Evolutionary conservation across 2,329 filamentous ascomycete genomes (phyloP), one percentile per base, ranked within the genome.

Genomic region (Pezicula carpinea): DNA sequence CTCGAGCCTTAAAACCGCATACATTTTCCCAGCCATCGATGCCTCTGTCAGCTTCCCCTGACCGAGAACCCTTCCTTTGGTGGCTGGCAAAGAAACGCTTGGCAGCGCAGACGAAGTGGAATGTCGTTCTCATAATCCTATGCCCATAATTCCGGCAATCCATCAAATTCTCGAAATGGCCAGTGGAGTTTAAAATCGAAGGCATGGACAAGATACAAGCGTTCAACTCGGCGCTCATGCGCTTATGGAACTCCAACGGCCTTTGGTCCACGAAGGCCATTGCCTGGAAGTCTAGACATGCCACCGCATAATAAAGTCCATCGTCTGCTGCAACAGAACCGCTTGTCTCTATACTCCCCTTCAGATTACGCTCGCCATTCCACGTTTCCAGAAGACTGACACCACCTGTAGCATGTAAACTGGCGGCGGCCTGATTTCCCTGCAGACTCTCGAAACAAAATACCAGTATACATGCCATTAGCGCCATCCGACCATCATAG

Each of bases 401-500:
- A 10, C 32, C 48, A 29, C 38, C 41, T 1, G 29, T 29, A 29
- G 45, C 48, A 34, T 48, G 45, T 17, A 40, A 4, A 7, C 44
- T 39, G n/a, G 48, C 48, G 6, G 48, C 35, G 23, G 40, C 48
- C 21, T 50, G 48, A 32, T 43, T 36, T 11, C 49, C 49, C 7
- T 42, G 42, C n/a, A 51, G 29, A 19, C 41, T 43, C 40, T 51
- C 49, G 18, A 51, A 45, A 32, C 42, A 51, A 5, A 51, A 48
- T 18, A 51, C 34, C 4, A 51, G 5, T 15, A 51, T 15, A 23
- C 49, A 45, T 21, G 49, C 22, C 11, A 49, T 42, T n/a, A 49
- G 17, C 22, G 39, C 46, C 11, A 19, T 49, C 26, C 46, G 39
- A 7, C 29, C 17, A 33, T 47, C 33, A n/a, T 36, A 39, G 11